Evolutionary conservation across 2,329 filamentous ascomycete genomes (phyloP), one percentile per base, ranked within the genome.

Genomic region (Diaporthe destruens): DNA sequence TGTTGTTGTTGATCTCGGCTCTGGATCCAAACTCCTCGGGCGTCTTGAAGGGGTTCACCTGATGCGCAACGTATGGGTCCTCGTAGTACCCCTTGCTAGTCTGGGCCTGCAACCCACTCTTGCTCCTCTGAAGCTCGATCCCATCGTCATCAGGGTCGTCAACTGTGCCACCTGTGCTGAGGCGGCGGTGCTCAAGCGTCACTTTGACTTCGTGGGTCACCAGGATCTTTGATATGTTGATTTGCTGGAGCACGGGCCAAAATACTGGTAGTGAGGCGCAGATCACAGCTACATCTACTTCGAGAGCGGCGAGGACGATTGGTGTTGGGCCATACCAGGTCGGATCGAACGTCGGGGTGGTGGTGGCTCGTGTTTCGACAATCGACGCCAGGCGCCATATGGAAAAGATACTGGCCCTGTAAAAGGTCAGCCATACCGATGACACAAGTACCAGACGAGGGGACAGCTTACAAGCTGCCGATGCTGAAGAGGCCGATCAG

Each of bases 321-420:
- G 77, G 78, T 51, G 76, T 75, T 9, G 79, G 78, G 18, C 78
- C 80, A 72, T 82, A 82, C 80, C 80, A 83, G 3, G 80, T 81
- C 12, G 81, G 81, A 73, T 83, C 81, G 6, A 80, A 72, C 0
- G 80, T 80, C 8, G 81, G 81, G 55, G 76, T 79, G 1, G 79
- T 81, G 1, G 75, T 77, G 11, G 81, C 80, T 34, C 77, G 74
- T 39, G 77, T 76, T 36, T 76, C 67, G 44, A 80, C 71, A 36
- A 82, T 80, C 68, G 72, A 77, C 59, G 79, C 75, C 0, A 83
- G 75, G 16, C 80, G 79, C 77, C 77, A 81, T 68, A 82, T 78
- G 61, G 77, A 79, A 54, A 81, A 71, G 20, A 79, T 63, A 68
- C 77, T 80, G 56, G 80, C 77, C 32, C 80, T 81, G 56, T 54